These are phyloP conservation scores for Monosporascus sp. DNA, from an alignment of 2,329 filamentous ascomycete species.

Conservation along the genomic window DNA sequence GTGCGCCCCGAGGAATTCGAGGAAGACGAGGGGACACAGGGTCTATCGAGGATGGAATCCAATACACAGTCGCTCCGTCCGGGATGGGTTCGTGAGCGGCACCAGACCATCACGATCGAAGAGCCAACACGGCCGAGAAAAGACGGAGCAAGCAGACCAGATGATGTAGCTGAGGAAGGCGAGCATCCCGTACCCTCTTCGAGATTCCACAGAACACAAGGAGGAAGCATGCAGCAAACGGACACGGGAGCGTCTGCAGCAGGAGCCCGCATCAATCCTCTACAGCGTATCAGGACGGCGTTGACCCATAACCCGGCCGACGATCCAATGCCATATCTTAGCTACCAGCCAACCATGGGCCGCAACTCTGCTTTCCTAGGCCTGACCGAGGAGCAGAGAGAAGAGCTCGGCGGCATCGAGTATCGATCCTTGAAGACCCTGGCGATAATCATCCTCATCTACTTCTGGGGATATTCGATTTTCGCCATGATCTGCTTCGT, in stretches of 20 bases:
- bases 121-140: conserved; percentile 49
- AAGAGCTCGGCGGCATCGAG: conserved; percentile 93
- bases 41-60: background rate
- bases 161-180: conserved; percentile 37
- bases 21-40: conserved; percentile 21
- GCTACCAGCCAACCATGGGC: conserved; percentile 86
- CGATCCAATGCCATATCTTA: conserved; percentile 76
- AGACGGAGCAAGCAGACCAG: conserved; percentile 18
- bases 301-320: conserved; percentile 49
- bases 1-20: conserved; percentile 57
- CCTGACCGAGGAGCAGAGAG: conserved; percentile 81
- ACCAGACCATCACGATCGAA: conserved; percentile 61
- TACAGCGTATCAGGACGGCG: conserved; percentile 51
- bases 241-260: conserved; percentile 27
- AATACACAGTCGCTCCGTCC: conserved; percentile 6
- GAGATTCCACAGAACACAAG: conserved; percentile 38
- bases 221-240: conserved; percentile 31
- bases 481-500: conserved; percentile 68
- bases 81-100: conserved; percentile 29
- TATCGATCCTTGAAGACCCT: conserved; percentile 88
- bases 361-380: conserved; percentile 91
- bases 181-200: conserved; percentile 37
- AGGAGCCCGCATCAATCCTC: conserved; percentile 26
- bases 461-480: conserved; percentile 79
- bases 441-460: conserved; percentile 68